phyloP scores from a whole-genome alignment of 2,329 filamentous ascomycete genomes.

The Cryphonectria japonica region DNA sequence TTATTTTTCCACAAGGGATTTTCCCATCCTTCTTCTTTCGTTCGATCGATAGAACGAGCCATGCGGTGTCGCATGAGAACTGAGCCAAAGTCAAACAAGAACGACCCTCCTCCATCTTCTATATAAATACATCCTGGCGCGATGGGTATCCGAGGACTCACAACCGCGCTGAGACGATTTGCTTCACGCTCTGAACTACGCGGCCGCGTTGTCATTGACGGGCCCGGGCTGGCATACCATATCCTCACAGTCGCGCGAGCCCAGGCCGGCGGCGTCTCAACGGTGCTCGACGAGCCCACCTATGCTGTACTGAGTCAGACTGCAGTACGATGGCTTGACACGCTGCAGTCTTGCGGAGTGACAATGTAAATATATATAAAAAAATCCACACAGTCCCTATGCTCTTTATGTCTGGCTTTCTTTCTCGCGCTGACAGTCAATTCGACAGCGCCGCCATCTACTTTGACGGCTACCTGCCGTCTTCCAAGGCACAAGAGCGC shows the following conservation, averaged over 20 bases:
- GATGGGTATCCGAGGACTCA: constrained; percentile 37
- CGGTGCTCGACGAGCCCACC: constrained; percentile 32
- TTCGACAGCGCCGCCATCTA: constrained; percentile 67
- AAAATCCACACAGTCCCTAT: too few species aligned
- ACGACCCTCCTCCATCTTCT: background rate
- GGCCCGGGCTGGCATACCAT: constrained; percentile 36
- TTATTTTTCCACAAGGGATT: background rate
- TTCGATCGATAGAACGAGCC: background rate
- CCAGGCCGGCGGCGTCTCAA: constrained; percentile 7
- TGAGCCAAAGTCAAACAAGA: background rate
- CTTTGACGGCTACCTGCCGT: constrained; percentile 84
- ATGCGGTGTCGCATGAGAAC: background rate
- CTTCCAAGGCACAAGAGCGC: constrained; percentile 65
- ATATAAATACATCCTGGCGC: background rate
- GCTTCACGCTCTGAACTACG: constrained; percentile 30
- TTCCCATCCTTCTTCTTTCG: too few species aligned
- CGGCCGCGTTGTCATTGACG: constrained; percentile 34
- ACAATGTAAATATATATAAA: constrained; percentile 17
- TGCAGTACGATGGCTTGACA: constrained; percentile 33
- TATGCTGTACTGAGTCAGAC: constrained; percentile 31
- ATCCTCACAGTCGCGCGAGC: constrained; percentile 30
- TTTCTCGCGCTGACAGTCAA: constrained; percentile 24
- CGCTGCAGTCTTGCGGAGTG: constrained; percentile 27
- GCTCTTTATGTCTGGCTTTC: background rate
- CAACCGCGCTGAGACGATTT: constrained; percentile 32